phyloP scores from a whole-genome alignment of 1,284 basidiomycete species.

The Sphagnurus paluster region DNA sequence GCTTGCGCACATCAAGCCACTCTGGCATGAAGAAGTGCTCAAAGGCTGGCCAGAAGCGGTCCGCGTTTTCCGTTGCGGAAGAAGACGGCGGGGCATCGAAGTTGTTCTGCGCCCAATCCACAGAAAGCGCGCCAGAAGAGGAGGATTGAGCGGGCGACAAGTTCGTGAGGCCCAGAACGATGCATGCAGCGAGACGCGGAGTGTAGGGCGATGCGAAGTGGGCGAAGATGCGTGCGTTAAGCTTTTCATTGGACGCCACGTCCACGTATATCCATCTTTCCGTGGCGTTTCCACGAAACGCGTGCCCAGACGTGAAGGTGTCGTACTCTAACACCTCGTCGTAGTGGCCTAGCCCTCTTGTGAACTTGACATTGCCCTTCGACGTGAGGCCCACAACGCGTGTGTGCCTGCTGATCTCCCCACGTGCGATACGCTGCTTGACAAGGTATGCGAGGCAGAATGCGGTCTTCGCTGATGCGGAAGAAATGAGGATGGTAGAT shows the following conservation, averaged over 20 bases:
- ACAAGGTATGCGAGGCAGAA: constrained; percentile 63
- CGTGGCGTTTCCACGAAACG: constrained; percentile 21
- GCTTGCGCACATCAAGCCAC: constrained; percentile 56
- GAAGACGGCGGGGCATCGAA: constrained; percentile 20
- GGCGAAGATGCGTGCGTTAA: constrained; percentile 44
- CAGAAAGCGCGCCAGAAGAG: constrained; percentile 25
- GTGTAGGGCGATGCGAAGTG: constrained; percentile 39
- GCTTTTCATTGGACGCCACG: constrained; percentile 51
- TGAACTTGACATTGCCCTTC: constrained; percentile 51
- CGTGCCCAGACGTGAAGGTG: constrained; percentile 31
- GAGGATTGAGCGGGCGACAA: constrained; percentile 50
- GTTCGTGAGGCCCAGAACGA: constrained; percentile 56
- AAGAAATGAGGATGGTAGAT: constrained; percentile 52
- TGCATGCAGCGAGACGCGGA: constrained; percentile 37
- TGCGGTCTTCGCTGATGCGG: constrained; percentile 67
- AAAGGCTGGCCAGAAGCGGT: constrained; percentile 30
- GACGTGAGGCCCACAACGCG: constrained; percentile 61
- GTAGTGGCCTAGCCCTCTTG: constrained; percentile 50
- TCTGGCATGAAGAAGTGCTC: constrained; percentile 67
- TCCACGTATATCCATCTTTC: constrained; percentile 59
- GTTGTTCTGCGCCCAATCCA: constrained; percentile 39
- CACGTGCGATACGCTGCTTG: constrained; percentile 38
- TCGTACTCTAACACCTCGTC: constrained; percentile 55
- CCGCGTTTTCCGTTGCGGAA: constrained; percentile 8
- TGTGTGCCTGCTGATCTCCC: constrained; percentile 24